These are phyloP conservation scores for Pichia manshurica DNA, from an alignment of 805 yeast species.

Conservation along the genomic window DNA sequence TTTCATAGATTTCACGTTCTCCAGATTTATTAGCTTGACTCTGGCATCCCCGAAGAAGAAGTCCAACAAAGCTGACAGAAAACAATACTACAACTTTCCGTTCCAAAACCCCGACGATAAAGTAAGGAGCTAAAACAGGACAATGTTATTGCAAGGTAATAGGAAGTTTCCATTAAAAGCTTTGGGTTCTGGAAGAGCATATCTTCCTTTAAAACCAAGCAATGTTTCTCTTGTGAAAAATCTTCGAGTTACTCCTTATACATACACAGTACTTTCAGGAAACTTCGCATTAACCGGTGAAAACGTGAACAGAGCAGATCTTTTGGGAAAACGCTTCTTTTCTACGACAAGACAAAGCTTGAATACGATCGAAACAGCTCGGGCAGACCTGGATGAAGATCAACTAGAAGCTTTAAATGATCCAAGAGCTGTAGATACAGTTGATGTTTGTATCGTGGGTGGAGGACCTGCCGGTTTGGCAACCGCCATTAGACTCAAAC, in stretches of 20 bases:
- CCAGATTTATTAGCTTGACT: no score
- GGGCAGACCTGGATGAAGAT: conserved; percentile 34
- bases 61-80: no score
- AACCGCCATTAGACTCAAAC: conserved; percentile 85
- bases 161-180: not conserved
- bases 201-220: not conserved
- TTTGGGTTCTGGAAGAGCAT: not conserved
- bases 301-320: no score
- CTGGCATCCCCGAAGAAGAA: no score
- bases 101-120: no score
- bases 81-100: no score
- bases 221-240: not conserved
- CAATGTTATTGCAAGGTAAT: not conserved
- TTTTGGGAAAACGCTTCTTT: not conserved
- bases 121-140: no score
- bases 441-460: conserved; percentile 93
- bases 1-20: no score
- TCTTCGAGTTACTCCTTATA: not conserved
- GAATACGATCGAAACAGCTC: conserved; percentile 23
- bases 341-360: not conserved
- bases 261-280: no score
- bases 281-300: no score
- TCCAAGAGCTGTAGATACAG: conserved; percentile 77
- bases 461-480: conserved; percentile 98
- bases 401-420: conserved; percentile 44